phyloP scores from a whole-genome alignment of 2,329 filamentous ascomycete genomes.

The Fonsecaea monophora region DNA sequence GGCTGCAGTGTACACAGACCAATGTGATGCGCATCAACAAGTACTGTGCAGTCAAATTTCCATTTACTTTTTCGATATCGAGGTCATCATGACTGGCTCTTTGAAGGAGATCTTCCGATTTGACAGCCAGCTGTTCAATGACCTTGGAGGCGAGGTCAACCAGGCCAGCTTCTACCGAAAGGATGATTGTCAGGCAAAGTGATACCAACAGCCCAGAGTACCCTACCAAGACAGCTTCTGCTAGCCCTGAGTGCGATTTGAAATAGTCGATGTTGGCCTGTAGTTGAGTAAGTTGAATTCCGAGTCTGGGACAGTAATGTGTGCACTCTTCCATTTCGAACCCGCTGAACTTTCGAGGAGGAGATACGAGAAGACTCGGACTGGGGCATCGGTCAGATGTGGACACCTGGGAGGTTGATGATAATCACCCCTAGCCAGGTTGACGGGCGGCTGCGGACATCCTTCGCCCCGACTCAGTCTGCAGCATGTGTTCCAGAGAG shows the following conservation, averaged over 20 bases:
- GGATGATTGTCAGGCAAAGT: slow-evolving; percentile 1
- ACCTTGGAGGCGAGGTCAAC: slow-evolving; percentile 65
- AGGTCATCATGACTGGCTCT: background rate
- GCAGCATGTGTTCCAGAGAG: slow-evolving; percentile 50
- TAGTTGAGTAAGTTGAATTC: slow-evolving; percentile 24
- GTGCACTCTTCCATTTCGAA: slow-evolving; percentile 23
- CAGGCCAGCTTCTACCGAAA: slow-evolving; percentile 46
- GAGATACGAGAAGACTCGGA: slow-evolving; percentile 68
- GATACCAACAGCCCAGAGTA: background rate
- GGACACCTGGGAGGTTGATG: background rate
- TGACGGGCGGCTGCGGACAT: background rate
- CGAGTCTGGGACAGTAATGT: background rate
- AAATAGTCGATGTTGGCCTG: slow-evolving; percentile 64
- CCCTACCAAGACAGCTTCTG: slow-evolving; percentile 61
- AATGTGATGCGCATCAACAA: slow-evolving; percentile 69
- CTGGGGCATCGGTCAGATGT: slow-evolving; percentile 36
- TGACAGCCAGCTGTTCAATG: slow-evolving; percentile 67
- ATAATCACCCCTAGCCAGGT: slow-evolving; percentile 23
- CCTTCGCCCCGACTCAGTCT: slow-evolving; percentile 18
- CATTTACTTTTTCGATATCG: slow-evolving; percentile 19
- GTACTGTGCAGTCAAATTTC: slow-evolving; percentile 58
- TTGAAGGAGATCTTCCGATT: slow-evolving; percentile 15
- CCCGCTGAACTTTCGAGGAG: slow-evolving; percentile 66
- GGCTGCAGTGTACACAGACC: slow-evolving; percentile 56
- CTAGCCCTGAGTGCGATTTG: slow-evolving; percentile 72